phyloP scores from a whole-genome alignment of 1,284 basidiomycete genomes.

The Boletus putidus region DNA sequence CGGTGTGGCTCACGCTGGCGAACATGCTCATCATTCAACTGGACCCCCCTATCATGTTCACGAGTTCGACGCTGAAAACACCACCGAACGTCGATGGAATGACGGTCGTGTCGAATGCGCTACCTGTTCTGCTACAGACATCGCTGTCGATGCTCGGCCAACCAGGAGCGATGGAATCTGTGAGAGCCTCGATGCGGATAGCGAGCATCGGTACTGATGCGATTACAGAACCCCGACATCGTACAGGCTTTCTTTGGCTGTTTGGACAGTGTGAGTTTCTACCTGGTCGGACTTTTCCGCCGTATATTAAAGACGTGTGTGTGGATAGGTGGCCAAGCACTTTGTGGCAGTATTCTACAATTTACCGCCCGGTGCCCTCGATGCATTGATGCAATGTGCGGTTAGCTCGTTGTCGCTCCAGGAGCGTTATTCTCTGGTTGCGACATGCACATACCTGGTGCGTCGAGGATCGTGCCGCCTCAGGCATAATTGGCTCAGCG shows the following conservation, averaged over 20 bases:
- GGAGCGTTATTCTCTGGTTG: slow-evolving; percentile 84
- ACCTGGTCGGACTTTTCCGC: not conserved
- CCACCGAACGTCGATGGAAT: slow-evolving; percentile 45
- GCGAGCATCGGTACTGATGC: slow-evolving; percentile 11
- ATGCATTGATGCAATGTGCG: slow-evolving; percentile 72
- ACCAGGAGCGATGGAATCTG: slow-evolving; percentile 68
- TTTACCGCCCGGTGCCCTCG: slow-evolving; percentile 64
- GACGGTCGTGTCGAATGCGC: slow-evolving; percentile 51
- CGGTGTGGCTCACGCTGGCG: slow-evolving; percentile 81
- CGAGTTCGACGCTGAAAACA: slow-evolving; percentile 44
- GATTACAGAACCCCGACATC: slow-evolving; percentile 76
- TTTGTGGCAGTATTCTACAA: slow-evolving; percentile 72
- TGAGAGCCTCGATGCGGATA: slow-evolving; percentile 38
- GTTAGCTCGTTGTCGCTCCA: slow-evolving; percentile 71
- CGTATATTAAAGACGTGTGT: not conserved
- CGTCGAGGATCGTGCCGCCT: slow-evolving; percentile 28
- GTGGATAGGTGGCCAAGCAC: slow-evolving; percentile 62
- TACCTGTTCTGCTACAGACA: slow-evolving; percentile 63
- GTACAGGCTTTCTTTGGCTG: slow-evolving; percentile 86
- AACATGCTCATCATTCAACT: slow-evolving; percentile 77
- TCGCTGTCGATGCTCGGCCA: slow-evolving; percentile 56
- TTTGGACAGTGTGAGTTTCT: slow-evolving; percentile 59
- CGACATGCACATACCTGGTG: slow-evolving; percentile 81
- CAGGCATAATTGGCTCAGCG: slow-evolving; percentile 1
- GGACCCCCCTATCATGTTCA: slow-evolving; percentile 63